These are phyloP conservation scores for Larix kaempferi DNA, from an alignment of 75 land plant genomes.

Conservation along the genomic window DNA sequence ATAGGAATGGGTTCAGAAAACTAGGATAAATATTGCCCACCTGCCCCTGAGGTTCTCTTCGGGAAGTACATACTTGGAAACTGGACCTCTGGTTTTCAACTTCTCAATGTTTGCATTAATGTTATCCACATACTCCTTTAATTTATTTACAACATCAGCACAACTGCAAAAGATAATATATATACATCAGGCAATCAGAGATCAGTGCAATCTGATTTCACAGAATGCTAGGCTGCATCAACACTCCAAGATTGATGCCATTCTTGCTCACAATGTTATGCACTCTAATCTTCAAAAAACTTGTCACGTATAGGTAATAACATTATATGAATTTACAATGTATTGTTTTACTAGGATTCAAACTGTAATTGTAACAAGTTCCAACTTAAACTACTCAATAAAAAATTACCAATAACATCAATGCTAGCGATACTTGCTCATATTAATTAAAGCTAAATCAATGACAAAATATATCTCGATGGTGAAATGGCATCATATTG, in stretches of 20 bases:
- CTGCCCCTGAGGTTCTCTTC: constrained; percentile 83
- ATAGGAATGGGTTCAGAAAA: background rate
- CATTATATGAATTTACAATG: background rate
- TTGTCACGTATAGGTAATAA: background rate
- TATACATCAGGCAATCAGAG: background rate
- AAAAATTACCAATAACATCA: too few species aligned
- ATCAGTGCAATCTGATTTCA: background rate
- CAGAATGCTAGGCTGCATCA: background rate
- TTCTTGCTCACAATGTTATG: background rate
- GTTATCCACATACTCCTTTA: constrained; percentile 74
- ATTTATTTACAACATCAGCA: constrained; percentile 57
- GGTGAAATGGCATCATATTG: too few species aligned
- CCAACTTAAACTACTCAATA: too few species aligned
- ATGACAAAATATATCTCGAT: too few species aligned
- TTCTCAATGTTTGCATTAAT: constrained; percentile 81
- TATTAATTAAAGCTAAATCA: too few species aligned
- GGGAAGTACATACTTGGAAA: constrained; percentile 82
- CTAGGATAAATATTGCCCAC: constrained; percentile 18
- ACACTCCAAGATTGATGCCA: background rate
- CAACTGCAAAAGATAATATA: constrained; percentile 35
- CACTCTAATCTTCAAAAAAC: background rate
- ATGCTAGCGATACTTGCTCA: too few species aligned
- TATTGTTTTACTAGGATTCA: background rate
- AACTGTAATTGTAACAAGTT: background rate
- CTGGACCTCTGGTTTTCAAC: constrained; percentile 78